A percentile compares a stretch with the other conserved stretches of the same genome.
Evolutionary conservation across 2,329 filamentous ascomycete genomes (phyloP).

Genomic region (Clonostachys rosea): DNA sequence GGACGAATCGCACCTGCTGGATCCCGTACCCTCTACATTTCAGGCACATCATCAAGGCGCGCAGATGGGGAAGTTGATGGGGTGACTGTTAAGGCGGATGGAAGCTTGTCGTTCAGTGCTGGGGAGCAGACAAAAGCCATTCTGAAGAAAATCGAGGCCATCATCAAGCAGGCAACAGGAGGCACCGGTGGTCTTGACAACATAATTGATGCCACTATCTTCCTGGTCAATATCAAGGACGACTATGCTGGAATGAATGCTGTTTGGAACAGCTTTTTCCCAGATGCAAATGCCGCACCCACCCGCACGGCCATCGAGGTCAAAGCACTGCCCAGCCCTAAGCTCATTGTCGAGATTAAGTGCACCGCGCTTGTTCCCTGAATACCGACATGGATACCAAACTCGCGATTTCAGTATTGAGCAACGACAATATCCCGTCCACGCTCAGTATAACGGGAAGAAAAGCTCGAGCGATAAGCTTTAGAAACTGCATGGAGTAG

Average conservation of each 20-base stretch:
- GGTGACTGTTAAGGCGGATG: constrained; percentile 25
- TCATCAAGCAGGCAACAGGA: constrained; percentile 27
- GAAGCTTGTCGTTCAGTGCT: constrained; percentile 23
- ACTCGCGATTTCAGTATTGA: too few species aligned
- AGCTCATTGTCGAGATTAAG: constrained; percentile 24
- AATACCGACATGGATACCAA: too few species aligned
- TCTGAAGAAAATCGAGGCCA: constrained; percentile 25
- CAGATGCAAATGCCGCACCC: constrained; percentile 24
- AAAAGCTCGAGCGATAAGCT: too few species aligned
- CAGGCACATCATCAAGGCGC: constrained; percentile 25
- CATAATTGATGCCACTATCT: constrained; percentile 32
- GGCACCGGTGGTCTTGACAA: constrained; percentile 27
- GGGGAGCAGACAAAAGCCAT: constrained; percentile 29
- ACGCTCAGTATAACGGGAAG: too few species aligned
- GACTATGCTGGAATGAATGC: constrained; percentile 38
- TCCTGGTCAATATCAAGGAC: constrained; percentile 30
- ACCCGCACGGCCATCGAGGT: constrained; percentile 24
- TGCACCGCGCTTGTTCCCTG: constrained; percentile 12
- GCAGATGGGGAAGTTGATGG: constrained; percentile 26
- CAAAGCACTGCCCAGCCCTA: constrained; percentile 19
- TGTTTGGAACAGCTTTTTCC: constrained; percentile 37
- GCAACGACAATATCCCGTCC: too few species aligned
- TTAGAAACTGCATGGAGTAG: too few species aligned
- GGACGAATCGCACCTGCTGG: constrained; percentile 23
- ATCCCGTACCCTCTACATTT: constrained; percentile 30